Conservation (phyloP, 192 early-diverging fungal genomes). For the Gryganskiella cystojenkinii region DNA sequence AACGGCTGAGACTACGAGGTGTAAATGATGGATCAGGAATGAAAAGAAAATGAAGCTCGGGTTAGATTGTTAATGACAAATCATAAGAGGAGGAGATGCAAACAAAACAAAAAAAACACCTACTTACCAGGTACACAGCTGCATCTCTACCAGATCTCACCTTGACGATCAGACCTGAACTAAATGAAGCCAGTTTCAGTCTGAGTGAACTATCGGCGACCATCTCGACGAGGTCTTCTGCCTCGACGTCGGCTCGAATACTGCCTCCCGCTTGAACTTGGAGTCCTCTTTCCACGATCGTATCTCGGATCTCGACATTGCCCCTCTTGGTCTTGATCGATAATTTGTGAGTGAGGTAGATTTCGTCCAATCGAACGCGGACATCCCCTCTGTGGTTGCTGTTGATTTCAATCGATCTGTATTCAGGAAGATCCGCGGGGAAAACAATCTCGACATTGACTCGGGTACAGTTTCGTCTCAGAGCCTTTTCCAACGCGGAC, state of each 20-base stretch:
- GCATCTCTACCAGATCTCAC: no score
- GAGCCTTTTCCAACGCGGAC: not conserved
- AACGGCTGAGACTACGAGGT: not conserved
- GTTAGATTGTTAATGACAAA: not conserved
- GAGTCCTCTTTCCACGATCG: no score
- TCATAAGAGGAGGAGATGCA: not conserved
- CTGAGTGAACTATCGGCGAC: no score
- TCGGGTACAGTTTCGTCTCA: not conserved
- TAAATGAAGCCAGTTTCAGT: no score
- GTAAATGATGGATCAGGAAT: no score
- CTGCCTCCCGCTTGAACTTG: no score
- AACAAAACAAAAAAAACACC: not conserved
- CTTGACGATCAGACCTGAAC: no score
- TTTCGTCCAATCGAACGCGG: not conserved
- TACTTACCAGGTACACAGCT: no score
- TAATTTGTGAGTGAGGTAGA: no score
- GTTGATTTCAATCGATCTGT: not conserved
- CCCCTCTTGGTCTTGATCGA: not conserved
- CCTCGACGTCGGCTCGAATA: no score
- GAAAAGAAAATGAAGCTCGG: not conserved
- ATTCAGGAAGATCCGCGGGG: not conserved
- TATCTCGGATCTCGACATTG: not conserved
- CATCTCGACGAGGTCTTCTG: no score
- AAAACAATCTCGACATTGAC: conserved; percentile 1
- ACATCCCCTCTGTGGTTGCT: not conserved